Percentiles rank a stretch among this genome's conserved stretches.
Evolutionary conservation across 768 basidiomycete species (phyloP).

Genomic region (Lactarius tabidus): DNA sequence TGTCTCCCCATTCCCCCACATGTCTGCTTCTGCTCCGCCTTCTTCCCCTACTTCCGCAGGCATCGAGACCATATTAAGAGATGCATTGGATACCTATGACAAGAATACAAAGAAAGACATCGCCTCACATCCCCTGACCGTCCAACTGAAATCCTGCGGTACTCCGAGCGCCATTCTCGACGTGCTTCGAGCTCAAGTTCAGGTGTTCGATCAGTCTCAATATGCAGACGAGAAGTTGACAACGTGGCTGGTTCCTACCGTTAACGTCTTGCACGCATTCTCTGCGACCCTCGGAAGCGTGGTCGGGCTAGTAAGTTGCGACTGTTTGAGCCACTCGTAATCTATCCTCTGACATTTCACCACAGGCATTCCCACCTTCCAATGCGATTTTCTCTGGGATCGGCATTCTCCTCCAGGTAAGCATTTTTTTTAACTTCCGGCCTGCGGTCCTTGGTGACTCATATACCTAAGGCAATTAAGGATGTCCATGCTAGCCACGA

Average conservation of each 20-base stretch:
- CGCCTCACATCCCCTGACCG: not conserved
- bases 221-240: not conserved
- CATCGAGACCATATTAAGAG: not conserved
- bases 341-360: too few species aligned
- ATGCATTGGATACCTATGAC: not conserved
- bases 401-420: not conserved
- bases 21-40: too few species aligned
- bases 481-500: not conserved
- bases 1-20: too few species aligned
- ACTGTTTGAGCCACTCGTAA: too few species aligned
- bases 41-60: too few species aligned
- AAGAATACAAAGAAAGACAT: not conserved
- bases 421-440: not conserved
- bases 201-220: not conserved
- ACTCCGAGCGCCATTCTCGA: too few species aligned
- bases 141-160: not conserved
- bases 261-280: not conserved
- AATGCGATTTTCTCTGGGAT: slow-evolving; percentile 1
- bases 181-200: not conserved
- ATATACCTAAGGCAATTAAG: not conserved
- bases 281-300: not conserved
- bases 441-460: too few species aligned
- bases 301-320: not conserved
- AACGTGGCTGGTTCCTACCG: not conserved
- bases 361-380: not conserved